A percentile compares a stretch with the other conserved stretches of the same genome.
phyloP scores from a whole-genome alignment of 495 filamentous ascomycete species.

The Annulohypoxylon maeteangense region DNA sequence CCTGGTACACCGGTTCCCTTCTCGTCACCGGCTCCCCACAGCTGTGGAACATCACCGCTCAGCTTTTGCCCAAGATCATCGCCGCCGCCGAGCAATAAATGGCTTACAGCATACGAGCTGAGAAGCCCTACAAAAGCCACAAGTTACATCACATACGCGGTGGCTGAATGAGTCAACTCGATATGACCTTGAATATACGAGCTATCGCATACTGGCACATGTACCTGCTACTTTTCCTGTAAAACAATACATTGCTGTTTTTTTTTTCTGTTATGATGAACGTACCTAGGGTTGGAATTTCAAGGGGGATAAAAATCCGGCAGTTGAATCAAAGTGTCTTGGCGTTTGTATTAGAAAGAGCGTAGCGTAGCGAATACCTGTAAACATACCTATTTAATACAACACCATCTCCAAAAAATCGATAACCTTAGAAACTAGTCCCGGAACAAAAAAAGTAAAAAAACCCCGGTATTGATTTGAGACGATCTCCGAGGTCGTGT shows the following conservation, averaged over 20 bases:
- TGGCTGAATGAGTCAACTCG: no score
- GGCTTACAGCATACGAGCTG: neutral
- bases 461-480: neutral
- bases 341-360: neutral
- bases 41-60: constrained; percentile 53
- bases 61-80: constrained; percentile 36
- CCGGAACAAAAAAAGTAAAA: neutral
- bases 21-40: constrained; percentile 47
- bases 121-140: no score
- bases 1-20: constrained; percentile 63
- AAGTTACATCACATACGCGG: no score
- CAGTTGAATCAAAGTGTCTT: neutral
- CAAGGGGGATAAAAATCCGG: neutral
- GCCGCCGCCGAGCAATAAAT: constrained; percentile 30
- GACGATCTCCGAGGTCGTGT: neutral
- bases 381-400: neutral
- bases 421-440: no score
- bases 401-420: constrained; percentile 6
- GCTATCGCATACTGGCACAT: neutral
- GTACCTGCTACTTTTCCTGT: neutral
- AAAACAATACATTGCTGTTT: neutral
- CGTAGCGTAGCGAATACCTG: neutral
- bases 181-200: neutral
- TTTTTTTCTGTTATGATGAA: neutral
- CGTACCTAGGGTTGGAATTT: neutral